Evolutionary conservation across 805 yeast genomes (phyloP), one percentile per base, ranked within the genome.

Genomic region (Kuraishia hungarica): DNA sequence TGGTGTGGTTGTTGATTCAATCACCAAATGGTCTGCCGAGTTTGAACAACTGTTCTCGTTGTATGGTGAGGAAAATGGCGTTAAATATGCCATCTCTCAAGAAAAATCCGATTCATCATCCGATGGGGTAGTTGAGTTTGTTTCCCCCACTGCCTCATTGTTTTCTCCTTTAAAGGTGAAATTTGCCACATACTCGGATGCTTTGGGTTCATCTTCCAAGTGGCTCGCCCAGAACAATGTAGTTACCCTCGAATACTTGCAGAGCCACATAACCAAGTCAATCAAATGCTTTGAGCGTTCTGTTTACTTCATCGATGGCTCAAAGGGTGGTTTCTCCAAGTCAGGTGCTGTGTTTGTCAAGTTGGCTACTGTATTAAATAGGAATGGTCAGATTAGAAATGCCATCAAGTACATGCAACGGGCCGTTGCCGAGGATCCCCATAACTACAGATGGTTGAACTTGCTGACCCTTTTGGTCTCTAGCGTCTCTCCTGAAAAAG

Each of bases 391-490:
- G 43, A 35, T 35, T 35, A 35, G 43, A 35, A 35, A 35, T 4
- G 53, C 53, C 2, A 23, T 21, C 39, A 52, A 52, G 23, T 43
- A 29, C 22, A 21, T 26, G 7, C 39, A 52, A 19, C 7, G 22
- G 22, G 20, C 26, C 2, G 21, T 46, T 3, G 20, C 6, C 2
- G 20, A 39, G 23, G 50, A 52, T n/a, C 23, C 50, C 3, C 19
- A 21, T n/a, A 52, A 28, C 3, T 69, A 83, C 61, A 78, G 78
- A 61, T 77, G 84, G 7, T 83, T 93, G 83, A 87, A 87, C 63
- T 69, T 89, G 59, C 70, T 87, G 48, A 80, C 83, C 0, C 74
- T 88, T 55, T 67, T 87, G n/a, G 73, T 83, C 29, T 79, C 92
- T 0, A 77, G 85, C 0, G 76, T 77, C 47, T 89, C 86, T 55